Evolutionary conservation across 306 rosid genomes (phyloP).

Genomic region (Calophaca sinica): DNA sequence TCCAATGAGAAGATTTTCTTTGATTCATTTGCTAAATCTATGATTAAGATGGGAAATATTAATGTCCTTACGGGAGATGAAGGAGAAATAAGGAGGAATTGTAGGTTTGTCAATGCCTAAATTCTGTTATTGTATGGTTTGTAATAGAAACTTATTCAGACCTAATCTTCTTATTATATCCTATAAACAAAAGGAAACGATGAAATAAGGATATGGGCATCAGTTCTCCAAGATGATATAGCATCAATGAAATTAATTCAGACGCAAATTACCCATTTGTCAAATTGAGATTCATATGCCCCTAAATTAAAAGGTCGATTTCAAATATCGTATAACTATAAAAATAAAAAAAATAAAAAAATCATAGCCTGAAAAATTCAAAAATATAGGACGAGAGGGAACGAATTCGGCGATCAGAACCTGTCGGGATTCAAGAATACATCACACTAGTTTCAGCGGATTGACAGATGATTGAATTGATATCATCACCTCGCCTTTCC

Average conservation of each 20-base stretch:
- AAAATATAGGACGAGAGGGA: neutral
- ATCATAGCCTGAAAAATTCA: too few species aligned
- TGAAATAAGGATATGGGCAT: conserved; percentile 36
- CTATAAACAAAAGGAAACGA: neutral
- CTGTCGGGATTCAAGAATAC: conserved; percentile 87
- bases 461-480: conserved; percentile 74
- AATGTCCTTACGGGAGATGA: conserved; percentile 67
- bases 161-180: neutral
- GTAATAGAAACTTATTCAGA: neutral
- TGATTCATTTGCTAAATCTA: conserved; percentile 69
- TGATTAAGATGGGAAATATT: conserved; percentile 89
- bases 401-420: conserved; percentile 69
- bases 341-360: neutral
- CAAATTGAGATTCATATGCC: conserved; percentile 47
- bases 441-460: conserved; percentile 72
- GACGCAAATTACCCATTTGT: conserved; percentile 62
- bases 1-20: conserved; percentile 69
- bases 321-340: neutral
- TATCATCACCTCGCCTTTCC: conserved; percentile 66
- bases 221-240: conserved; percentile 56
- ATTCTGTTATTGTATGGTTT: neutral
- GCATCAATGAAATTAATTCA: conserved; percentile 53
- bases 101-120: conserved; percentile 69
- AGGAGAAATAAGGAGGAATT: conserved; percentile 76
- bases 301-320: neutral